Evolutionary conservation across 768 basidiomycete species (phyloP).

Genomic region (Russula lepida): DNA sequence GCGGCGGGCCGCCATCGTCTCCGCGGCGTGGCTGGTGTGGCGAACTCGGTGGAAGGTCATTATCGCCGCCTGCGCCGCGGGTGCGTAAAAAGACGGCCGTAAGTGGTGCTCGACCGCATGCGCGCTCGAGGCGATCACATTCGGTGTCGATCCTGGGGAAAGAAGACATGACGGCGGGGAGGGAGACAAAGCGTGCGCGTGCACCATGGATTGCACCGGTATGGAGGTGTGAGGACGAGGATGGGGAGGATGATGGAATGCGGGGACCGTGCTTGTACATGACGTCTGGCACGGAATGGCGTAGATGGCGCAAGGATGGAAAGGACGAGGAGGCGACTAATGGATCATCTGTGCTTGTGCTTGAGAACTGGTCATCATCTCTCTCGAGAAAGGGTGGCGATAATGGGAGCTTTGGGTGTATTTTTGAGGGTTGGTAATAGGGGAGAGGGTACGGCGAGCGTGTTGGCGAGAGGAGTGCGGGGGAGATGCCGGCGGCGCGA

Average conservation of each 20-base stretch:
- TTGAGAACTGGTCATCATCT: background rate
- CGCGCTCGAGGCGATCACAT: constrained; percentile 16
- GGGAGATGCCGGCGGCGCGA: background rate
- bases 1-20: background rate
- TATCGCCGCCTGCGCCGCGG: background rate
- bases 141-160: constrained; percentile 5
- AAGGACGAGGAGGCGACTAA: background rate
- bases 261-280: constrained; percentile 4
- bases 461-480: background rate
- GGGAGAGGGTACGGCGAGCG: constrained; percentile 12
- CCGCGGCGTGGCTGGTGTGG: constrained; percentile 11
- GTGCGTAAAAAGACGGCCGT: background rate
- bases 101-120: constrained; percentile 10
- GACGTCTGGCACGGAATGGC: constrained; percentile 10
- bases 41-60: constrained; percentile 10
- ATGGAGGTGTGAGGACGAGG: background rate
- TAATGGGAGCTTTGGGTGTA: background rate
- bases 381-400: background rate
- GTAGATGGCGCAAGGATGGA: background rate
- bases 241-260: background rate
- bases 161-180: background rate
- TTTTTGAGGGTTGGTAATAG: constrained; percentile 1
- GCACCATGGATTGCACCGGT: background rate
- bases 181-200: constrained; percentile 15
- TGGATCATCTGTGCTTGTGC: background rate